Evolutionary conservation across 2,329 filamentous ascomycete genomes (phyloP).

Genomic region (Aphanocladium album): DNA sequence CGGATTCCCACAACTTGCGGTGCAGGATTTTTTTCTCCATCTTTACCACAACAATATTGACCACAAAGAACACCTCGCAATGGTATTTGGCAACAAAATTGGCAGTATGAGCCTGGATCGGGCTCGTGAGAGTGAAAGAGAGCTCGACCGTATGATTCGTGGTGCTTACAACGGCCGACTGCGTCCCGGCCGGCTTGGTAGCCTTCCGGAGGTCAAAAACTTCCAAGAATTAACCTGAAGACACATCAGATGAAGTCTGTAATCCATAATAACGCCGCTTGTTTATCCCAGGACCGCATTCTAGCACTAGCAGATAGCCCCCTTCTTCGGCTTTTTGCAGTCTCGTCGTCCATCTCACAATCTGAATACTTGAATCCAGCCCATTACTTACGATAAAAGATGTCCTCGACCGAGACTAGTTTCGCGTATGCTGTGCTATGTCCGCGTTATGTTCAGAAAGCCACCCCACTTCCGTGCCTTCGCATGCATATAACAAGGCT

Average conservation of each 20-base stretch:
- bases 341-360: too few relatives aligned
- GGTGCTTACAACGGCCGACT: constrained; percentile 88
- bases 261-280: not conserved
- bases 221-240: too few relatives aligned
- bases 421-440: too few relatives aligned
- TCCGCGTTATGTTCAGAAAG: too few relatives aligned
- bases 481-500: not conserved
- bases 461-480: too few relatives aligned
- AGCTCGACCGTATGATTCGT: constrained; percentile 86
- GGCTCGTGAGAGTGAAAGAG: constrained; percentile 69
- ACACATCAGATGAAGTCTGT: not conserved
- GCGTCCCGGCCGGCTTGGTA: constrained; percentile 77
- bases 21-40: constrained; percentile 94
- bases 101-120: constrained; percentile 68
- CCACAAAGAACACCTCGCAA: constrained; percentile 92
- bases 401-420: too few relatives aligned
- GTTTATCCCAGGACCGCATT: too few relatives aligned
- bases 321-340: too few relatives aligned
- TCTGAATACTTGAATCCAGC: too few relatives aligned
- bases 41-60: constrained; percentile 90
- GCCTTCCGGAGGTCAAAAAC: too few relatives aligned
- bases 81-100: constrained; percentile 89
- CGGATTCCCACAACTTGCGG: constrained; percentile 89
- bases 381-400: too few relatives aligned
- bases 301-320: too few relatives aligned